Evolutionary conservation across 176 grass and related monocot genomes (phyloP), one percentile per base, ranked within the genome.

Genomic region (Eragrostis curvula): DNA sequence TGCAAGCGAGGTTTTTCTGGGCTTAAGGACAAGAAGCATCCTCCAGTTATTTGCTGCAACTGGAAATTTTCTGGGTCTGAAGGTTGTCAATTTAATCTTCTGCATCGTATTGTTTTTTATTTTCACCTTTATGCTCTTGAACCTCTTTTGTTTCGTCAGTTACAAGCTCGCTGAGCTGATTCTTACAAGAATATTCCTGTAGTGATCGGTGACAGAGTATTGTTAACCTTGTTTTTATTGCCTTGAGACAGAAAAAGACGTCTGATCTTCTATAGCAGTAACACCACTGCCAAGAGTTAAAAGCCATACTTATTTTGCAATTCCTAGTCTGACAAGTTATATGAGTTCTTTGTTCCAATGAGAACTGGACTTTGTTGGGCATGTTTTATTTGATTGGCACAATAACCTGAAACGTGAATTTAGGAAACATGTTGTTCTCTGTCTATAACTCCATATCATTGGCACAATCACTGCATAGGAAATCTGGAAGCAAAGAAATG

Each of bases 21-120:
- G 66, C 74, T 95, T 98, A 87, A 89, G 85, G 70, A 91, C 80
- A 71, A 94, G 84, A 69, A 98, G 92, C 88, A 93, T 98, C 75
- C 92, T 98, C 74, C 86, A 94, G 42, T 88, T 91, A 79, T 93
- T 95, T 85, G 81, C 95, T 66, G 86, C 90, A 53, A 89, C 68
- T 71, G 95, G 86, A 89, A 91, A 87, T 53, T 93, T 94, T 91
- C 75, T 95, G 5, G 90, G 92, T 68, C 66, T 93, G 36, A 92
- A 98, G 92, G 95, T 98, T 83, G 68, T 78, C 17, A 74, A 70
- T 47, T 42, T 84, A 45, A 39, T 84, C 62, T 84, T 51, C 12
- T 74, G 17, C 60, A n/a, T 47, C n/a, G 8, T 39, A 66, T 21
- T 62, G 28, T 30, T 47, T 42, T 39, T 36, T 29, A 45, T 9